Conservation (phyloP, 2,329 filamentous ascomycete species). For the Fusarium sp. region DNA sequence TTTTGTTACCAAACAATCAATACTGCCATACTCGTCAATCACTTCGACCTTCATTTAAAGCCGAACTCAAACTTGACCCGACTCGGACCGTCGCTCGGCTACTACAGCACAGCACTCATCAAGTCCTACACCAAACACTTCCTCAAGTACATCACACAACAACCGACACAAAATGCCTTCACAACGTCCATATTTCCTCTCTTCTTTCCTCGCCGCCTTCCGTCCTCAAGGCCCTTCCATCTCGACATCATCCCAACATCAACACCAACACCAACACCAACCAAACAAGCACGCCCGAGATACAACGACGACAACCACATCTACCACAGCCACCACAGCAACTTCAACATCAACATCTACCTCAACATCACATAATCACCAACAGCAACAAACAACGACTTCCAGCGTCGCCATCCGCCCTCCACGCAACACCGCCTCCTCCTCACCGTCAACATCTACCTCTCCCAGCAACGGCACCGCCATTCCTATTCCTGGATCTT, state of each 20-base stretch:
- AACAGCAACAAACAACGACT: constrained; percentile 43
- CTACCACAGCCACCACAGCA: constrained; percentile 39
- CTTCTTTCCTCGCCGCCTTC: constrained; percentile 67
- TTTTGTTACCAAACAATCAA: constrained; percentile 5
- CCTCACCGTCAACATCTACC: constrained; percentile 33
- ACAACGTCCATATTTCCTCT: constrained; percentile 68
- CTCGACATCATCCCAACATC: constrained; percentile 47
- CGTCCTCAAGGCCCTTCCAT: constrained; percentile 57
- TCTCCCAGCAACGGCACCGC: constrained; percentile 41
- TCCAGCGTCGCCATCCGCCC: constrained; percentile 49
- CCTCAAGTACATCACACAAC: neutral
- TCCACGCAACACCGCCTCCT: constrained; percentile 39
- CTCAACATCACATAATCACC: constrained; percentile 38
- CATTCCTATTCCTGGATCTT: constrained; percentile 57
- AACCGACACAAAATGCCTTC: constrained; percentile 57
- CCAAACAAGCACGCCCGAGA: constrained; percentile 54
- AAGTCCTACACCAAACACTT: neutral
- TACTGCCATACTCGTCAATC: neutral
- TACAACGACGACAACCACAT: constrained; percentile 41
- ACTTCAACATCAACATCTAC: constrained; percentile 42
- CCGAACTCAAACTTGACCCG: constrained; percentile 6
- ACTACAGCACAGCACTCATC: neutral
- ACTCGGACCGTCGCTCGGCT: constrained; percentile 30
- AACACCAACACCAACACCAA: constrained; percentile 43
- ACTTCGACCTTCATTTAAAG: neutral